These are phyloP conservation scores for Rutstroemia sp. DNA, from an alignment of 2,329 filamentous ascomycete genomes.

Conservation along the genomic window DNA sequence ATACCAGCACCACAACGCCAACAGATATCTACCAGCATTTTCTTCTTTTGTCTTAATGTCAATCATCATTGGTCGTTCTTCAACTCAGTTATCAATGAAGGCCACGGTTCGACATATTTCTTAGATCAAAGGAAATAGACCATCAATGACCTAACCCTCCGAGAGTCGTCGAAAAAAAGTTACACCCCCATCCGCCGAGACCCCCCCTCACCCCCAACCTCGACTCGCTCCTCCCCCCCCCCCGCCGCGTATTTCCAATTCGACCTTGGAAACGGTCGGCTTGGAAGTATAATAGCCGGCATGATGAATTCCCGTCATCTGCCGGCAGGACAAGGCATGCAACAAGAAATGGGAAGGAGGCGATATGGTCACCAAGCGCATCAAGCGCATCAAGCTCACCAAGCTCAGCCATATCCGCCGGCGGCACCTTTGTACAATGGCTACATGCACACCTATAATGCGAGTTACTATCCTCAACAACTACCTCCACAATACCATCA, in stretches of 20 bases:
- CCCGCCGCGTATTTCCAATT: constrained; percentile 13
- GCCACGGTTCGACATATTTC: too few species aligned
- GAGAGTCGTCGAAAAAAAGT: background rate
- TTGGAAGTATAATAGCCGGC: constrained; percentile 49
- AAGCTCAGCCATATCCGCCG: constrained; percentile 37
- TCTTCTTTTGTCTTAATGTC: too few species aligned
- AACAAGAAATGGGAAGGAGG: constrained; percentile 27
- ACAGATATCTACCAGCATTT: too few species aligned
- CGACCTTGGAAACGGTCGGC: constrained; percentile 21
- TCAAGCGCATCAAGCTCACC: constrained; percentile 10
- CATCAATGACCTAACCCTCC: too few species aligned
- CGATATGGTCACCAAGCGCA: constrained; percentile 31
- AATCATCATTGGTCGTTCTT: too few species aligned
- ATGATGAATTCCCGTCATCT: constrained; percentile 73
- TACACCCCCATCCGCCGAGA: background rate
- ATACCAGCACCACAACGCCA: too few species aligned
- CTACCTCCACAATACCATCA: constrained; percentile 55
- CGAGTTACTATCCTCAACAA: constrained; percentile 46
- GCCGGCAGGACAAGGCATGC: constrained; percentile 61
- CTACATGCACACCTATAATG: constrained; percentile 44
- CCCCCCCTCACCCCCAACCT: background rate
- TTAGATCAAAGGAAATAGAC: too few species aligned
- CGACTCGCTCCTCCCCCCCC: background rate
- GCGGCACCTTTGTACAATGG: constrained; percentile 39
- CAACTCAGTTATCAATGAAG: too few species aligned